A percentile compares a stretch with the other conserved stretches of the same genome.
phyloP scores from a whole-genome alignment of 1,284 basidiomycete genomes.

The Austroboletus olivaceoglutinosus region DNA sequence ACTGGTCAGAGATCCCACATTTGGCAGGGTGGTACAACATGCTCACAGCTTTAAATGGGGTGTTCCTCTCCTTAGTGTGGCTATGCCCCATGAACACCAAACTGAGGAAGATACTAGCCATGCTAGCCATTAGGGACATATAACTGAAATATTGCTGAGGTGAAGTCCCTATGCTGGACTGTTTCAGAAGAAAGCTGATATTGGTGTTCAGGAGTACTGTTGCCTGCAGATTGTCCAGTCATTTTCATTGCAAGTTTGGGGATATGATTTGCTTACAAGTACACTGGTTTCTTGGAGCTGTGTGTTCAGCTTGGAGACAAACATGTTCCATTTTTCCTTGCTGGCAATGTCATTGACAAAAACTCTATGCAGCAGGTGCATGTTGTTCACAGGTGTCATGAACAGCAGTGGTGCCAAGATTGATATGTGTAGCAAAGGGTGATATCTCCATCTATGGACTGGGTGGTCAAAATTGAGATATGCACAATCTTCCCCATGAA shows the following conservation, averaged over 20 bases:
- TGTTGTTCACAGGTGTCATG: constrained; percentile 43
- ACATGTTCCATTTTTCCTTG: constrained; percentile 34
- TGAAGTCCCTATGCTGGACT: constrained; percentile 23
- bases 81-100: constrained; percentile 40
- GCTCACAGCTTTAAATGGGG: constrained; percentile 31
- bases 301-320: constrained; percentile 29
- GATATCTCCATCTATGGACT: constrained; percentile 34
- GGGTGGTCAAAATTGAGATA: constrained; percentile 48
- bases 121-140: constrained; percentile 40
- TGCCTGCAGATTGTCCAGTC: constrained; percentile 25
- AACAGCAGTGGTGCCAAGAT: constrained; percentile 41
- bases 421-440: constrained; percentile 34
- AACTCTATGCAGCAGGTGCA: constrained; percentile 40
- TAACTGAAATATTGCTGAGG: constrained; percentile 38
- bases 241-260: not conserved
- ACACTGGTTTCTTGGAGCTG: constrained; percentile 37
- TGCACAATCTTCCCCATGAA: constrained; percentile 50
- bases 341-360: constrained; percentile 37
- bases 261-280: constrained; percentile 23
- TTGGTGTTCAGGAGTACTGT: constrained; percentile 43
- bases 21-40: not conserved
- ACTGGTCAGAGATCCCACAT: not conserved
- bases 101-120: constrained; percentile 41
- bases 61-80: constrained; percentile 29
- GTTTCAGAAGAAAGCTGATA: constrained; percentile 40